phyloP scores from a whole-genome alignment of 257 asterid species.

The Solanum lignicaule region DNA sequence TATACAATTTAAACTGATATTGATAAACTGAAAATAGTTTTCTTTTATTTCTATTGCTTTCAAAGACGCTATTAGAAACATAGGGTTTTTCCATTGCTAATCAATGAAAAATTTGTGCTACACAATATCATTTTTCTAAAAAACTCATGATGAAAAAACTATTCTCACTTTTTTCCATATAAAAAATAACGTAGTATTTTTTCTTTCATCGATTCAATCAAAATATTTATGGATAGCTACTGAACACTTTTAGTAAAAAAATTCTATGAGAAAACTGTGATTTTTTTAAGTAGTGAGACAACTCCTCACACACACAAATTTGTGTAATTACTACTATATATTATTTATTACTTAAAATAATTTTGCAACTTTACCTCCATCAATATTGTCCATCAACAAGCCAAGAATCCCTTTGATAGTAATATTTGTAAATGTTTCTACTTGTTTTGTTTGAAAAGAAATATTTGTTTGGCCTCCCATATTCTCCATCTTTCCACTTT shows the following conservation, averaged over 20 bases:
- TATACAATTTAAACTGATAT: neutral
- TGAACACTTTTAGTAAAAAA: too few species aligned
- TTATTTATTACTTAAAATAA: neutral
- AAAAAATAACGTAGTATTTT: too few species aligned
- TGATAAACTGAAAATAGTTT: neutral
- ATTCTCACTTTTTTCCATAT: too few species aligned
- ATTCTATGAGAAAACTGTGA: too few species aligned
- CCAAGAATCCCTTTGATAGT: slow-evolving; percentile 68
- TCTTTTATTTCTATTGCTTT: neutral
- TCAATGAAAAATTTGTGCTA: too few species aligned
- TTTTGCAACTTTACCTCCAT: neutral
- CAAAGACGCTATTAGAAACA: neutral
- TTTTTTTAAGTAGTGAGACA: too few species aligned
- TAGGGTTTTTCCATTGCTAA: neutral
- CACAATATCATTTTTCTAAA: too few species aligned
- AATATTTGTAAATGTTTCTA: slow-evolving; percentile 32
- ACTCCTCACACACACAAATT: too few species aligned
- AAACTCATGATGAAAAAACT: too few species aligned
- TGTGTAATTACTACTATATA: too few species aligned
- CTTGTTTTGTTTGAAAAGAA: neutral
- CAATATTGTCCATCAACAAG: slow-evolving; percentile 33
- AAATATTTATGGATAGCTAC: too few species aligned
- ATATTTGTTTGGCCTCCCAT: neutral
- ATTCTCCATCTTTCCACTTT: neutral
- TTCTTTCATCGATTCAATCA: too few species aligned